Base-by-base conservation (phyloP, 2,329 filamentous ascomycete genomes). In the Domatiomyces globalis region DNA sequence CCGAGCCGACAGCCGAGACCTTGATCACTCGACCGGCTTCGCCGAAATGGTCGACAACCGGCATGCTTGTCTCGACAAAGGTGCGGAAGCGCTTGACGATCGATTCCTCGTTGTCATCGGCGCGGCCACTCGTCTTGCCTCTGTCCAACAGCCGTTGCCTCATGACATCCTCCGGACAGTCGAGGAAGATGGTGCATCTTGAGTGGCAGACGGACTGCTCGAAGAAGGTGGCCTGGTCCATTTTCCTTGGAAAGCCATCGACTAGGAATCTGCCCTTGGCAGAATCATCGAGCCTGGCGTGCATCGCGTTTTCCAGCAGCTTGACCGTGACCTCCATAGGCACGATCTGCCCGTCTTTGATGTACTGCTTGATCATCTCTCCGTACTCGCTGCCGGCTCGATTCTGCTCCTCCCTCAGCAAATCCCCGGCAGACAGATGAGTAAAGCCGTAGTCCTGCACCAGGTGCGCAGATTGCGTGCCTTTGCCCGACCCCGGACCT, bases 271-370 rank as follows among this genome's bases (percentile, higher is more conserved):
- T 81, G 49, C 78, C 78, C 66, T 80, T 83, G 20, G 49, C 52
- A 8, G 49, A 22, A 51, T 74, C 69, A 51, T 74, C 64, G 49
- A 95, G 79, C 10, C 78, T 75, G 7, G 77, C 80, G 51, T 75
- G 76, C 87, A 98, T 96, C 53, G 89, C 87, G 69, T 95, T 94
- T 71, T 95, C 89, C 44, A 98, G 78, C 36, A 98, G 73, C 63
- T 89, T 84, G 54, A 98, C 84, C 4, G 92, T 98, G 48, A 96
- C 88, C 69, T 96, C 90, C 87, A 95, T 94, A n/a, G 92, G 92
- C 57, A 98, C 92, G 68, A 98, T 98, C 61, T 81, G 81, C 54
- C 92, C 92, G 66, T 98, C 84, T 65, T 84, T 86, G 75, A 98
- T 98, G 73, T 92, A 89, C 61, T 84, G 78, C 67, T 84, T 84